A percentile compares a stretch with the other conserved stretches of the same genome.
These are phyloP conservation scores for Diplodia scrobiculata DNA, from an alignment of 2,329 filamentous ascomycete genomes.

Conservation along the genomic window DNA sequence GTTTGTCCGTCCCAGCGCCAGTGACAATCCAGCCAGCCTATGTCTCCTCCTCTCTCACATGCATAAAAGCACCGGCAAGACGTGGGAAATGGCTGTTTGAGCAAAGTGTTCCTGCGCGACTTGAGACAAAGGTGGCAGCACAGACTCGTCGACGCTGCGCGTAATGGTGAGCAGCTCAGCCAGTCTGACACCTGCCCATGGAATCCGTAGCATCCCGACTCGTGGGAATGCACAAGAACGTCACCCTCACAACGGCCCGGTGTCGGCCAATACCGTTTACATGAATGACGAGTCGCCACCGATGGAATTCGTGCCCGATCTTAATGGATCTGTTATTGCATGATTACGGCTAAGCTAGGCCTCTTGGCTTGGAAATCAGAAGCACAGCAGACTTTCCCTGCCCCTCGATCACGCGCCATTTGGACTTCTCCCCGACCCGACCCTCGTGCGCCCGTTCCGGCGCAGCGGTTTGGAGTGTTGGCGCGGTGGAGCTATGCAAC, in stretches of 20 bases:
- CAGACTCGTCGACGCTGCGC: too few species aligned
- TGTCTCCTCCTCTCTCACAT: background rate
- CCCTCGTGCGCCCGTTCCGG: background rate
- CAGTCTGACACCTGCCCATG: background rate
- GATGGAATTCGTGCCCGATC: background rate
- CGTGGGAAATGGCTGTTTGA: background rate
- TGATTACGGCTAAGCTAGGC: background rate
- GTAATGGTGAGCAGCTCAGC: background rate
- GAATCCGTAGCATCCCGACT: background rate
- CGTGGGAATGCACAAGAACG: background rate
- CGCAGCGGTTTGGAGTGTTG: background rate
- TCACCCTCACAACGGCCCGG: background rate
- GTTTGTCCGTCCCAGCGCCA: background rate
- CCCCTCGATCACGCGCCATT: background rate
- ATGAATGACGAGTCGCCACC: background rate
- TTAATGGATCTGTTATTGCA: conserved; percentile 4
- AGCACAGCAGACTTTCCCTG: background rate
- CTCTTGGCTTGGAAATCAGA: background rate
- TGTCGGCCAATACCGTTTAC: background rate
- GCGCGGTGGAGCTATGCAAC: background rate
- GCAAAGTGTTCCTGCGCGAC: background rate
- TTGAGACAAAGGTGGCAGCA: background rate
- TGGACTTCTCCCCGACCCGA: background rate
- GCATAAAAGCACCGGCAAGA: background rate
- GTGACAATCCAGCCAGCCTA: background rate